Percentiles rank a stretch among this genome's conserved stretches.
Conservation (phyloP, 108 stramenopile species). For the Cylindrotheca closterium region DNA sequence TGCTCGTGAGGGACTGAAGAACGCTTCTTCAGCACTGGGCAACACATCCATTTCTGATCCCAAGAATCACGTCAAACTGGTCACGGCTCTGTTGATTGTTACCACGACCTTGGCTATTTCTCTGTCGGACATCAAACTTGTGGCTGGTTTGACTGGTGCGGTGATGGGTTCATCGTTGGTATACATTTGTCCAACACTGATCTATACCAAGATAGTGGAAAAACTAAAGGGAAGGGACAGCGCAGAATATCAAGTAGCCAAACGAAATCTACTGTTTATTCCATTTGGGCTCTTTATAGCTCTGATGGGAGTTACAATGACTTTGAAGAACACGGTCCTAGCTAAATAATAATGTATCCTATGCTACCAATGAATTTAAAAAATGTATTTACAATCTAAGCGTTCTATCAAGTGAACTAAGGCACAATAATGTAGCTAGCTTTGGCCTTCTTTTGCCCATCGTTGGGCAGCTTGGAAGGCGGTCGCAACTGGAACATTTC, state of each 20-base stretch:
- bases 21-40: slow-evolving; percentile 15
- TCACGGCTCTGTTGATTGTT: slow-evolving; percentile 14
- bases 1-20: slow-evolving; percentile 28
- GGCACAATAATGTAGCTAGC: not conserved
- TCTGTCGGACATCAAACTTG: slow-evolving; percentile 23
- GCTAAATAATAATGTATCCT: not conserved
- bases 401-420: too few relatives aligned
- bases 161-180: slow-evolving; percentile 37
- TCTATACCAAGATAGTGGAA: slow-evolving; percentile 26
- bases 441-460: not conserved
- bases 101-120: slow-evolving; percentile 25
- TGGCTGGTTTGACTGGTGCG: slow-evolving; percentile 39
- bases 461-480: not conserved
- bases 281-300: slow-evolving; percentile 39
- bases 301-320: slow-evolving; percentile 48
- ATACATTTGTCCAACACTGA: slow-evolving; percentile 39
- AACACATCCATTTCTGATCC: not conserved
- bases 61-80: slow-evolving; percentile 22
- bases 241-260: slow-evolving; percentile 22
- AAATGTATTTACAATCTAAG: too few relatives aligned
- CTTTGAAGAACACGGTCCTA: slow-evolving; percentile 22
- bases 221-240: slow-evolving; percentile 18
- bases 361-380: too few relatives aligned
- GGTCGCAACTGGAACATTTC: not conserved
- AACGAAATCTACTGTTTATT: slow-evolving; percentile 26